Evolutionary conservation across 805 yeast species (phyloP), one percentile per base, ranked within the genome.

Genomic region (Zygosaccharomyces lentus): DNA sequence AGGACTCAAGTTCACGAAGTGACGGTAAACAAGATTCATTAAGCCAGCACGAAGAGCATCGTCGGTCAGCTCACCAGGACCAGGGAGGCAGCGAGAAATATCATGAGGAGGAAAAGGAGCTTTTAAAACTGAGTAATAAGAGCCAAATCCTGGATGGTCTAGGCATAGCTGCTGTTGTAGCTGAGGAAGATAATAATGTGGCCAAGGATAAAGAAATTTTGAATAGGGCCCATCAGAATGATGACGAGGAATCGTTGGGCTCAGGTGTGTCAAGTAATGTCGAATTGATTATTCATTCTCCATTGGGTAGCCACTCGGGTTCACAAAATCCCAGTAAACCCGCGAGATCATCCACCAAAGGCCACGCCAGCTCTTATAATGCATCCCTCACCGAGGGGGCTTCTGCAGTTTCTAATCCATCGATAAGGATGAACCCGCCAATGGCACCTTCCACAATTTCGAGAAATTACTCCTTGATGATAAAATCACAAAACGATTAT

Each of bases 401-500:
- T 8, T 43, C 61, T 12, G 41, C 34, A 19, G 47, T 45, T 15
- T 50, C 58, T 19, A 49, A 48, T 40, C 44, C 56, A 21, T 46
- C 54, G 16, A 41, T 56, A 24, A 51, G 53, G n/a, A 50, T 48
- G 17, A 52, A 49, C 34, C 61, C 62, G 5, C 62, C 64, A 6
- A 47, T 56, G 41, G 60, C 58, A 12, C 61, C 61, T 5, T 50
- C 56, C 13, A 58, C 62, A 15, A 42, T 59, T 26, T 50, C 55
- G 34, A 54, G 56, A 30, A 54, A 56, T 24, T 57, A 49, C 36
- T 46, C 48, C 21, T 24, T 43, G 30, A 46, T 46, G 50, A 31
- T 41, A 21, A 49, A 43, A 31, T 37, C 46, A 13, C 49, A 48
- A 24, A 43, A 27, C 23, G 34, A 24, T 13, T 29, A 19, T 26